These are phyloP conservation scores for Lichina pygmaea DNA, from an alignment of 495 filamentous ascomycete genomes.

Conservation along the genomic window DNA sequence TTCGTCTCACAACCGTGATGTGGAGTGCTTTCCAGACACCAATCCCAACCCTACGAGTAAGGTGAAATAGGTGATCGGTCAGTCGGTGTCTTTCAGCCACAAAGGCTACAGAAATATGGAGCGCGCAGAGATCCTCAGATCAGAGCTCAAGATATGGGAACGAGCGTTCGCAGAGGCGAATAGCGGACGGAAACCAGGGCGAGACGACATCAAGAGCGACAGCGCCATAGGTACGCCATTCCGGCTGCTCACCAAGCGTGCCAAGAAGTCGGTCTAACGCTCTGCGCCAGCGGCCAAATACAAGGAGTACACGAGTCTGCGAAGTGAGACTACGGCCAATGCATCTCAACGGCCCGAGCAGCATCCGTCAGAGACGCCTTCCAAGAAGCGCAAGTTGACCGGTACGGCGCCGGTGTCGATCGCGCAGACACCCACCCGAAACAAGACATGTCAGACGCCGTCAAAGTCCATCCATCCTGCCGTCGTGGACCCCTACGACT, in stretches of 20 bases:
- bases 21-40: too few species aligned
- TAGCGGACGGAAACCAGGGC: constrained; percentile 46
- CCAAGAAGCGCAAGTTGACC: not conserved
- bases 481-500: constrained; percentile 9
- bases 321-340: constrained; percentile 15
- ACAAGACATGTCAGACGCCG: not conserved
- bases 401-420: not conserved
- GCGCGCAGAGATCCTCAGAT: constrained; percentile 19
- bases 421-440: not conserved
- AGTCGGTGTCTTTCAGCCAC: too few species aligned
- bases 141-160: constrained; percentile 74
- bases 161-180: constrained; percentile 40
- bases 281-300: constrained; percentile 48
- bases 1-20: too few species aligned
- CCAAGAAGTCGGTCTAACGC: not conserved
- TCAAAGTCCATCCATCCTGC: constrained; percentile 1
- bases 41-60: too few species aligned
- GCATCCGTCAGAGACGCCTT: not conserved
- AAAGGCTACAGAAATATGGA: too few species aligned
- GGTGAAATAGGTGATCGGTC: too few species aligned
- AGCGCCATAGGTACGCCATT: constrained; percentile 37
- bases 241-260: not conserved
- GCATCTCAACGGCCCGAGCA: not conserved
- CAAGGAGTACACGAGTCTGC: constrained; percentile 58
- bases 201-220: constrained; percentile 69